These are phyloP conservation scores for Trametes cubensis DNA, from an alignment of 768 basidiomycete genomes.

Conservation along the genomic window DNA sequence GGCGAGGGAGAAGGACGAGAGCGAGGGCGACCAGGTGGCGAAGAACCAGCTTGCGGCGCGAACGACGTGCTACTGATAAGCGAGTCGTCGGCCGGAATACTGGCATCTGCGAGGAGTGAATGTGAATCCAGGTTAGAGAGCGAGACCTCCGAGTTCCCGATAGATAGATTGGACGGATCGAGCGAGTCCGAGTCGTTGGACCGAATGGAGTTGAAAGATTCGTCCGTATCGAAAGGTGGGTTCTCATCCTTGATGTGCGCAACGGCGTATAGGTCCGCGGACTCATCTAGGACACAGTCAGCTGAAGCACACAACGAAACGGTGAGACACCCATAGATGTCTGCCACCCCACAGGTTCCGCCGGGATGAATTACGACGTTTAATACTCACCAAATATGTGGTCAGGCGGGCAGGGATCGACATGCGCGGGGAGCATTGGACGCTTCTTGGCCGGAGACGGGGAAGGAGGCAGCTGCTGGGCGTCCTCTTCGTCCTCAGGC, in stretches of 20 bases:
- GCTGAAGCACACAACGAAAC: neutral
- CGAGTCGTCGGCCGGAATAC: conserved; percentile 8
- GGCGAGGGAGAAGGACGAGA: conserved; percentile 6
- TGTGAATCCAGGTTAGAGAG: conserved; percentile 37
- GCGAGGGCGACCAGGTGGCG: conserved; percentile 4
- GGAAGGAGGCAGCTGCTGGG: conserved; percentile 51
- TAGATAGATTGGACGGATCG: conserved; percentile 28
- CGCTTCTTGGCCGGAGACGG: conserved; percentile 46
- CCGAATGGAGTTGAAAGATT: conserved; percentile 26
- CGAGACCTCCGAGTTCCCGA: conserved; percentile 42
- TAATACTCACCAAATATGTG: conserved; percentile 8
- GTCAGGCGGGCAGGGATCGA: neutral
- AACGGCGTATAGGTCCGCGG: conserved; percentile 29
- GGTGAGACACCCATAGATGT: too few relatives aligned
- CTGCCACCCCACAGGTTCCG: too few relatives aligned
- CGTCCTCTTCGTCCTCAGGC: conserved; percentile 42
- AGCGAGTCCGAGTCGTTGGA: conserved; percentile 27
- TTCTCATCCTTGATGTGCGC: conserved; percentile 33
- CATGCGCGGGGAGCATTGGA: neutral
- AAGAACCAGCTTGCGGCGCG: conserved; percentile 14
- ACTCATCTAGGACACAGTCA: neutral
- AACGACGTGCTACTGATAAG: conserved; percentile 12
- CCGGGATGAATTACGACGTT: too few relatives aligned
- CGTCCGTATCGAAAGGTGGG: conserved; percentile 28
- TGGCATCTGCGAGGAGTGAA: conserved; percentile 14